phyloP scores from a whole-genome alignment of 1,284 basidiomycete genomes.

The Boletellus deceptivus region DNA sequence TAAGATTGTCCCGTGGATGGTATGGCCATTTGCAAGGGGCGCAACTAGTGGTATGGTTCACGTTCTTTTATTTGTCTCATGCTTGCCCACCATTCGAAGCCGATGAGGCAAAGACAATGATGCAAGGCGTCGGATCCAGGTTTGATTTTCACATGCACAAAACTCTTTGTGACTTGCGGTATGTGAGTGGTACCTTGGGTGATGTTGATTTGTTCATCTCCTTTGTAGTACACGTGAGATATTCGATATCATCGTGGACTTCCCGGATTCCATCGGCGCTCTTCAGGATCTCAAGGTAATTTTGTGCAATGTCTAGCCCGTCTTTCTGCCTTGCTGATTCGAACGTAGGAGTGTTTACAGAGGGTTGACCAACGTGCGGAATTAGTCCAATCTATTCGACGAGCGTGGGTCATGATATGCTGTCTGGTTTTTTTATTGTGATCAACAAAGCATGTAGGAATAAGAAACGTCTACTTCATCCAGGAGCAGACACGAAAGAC shows the following conservation, averaged over 20 bases:
- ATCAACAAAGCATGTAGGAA: conserved; percentile 50
- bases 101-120: conserved; percentile 67
- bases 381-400: conserved; percentile 68
- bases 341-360: conserved; percentile 64
- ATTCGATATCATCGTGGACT: conserved; percentile 95
- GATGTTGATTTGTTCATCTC: background rate
- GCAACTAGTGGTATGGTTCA: conserved; percentile 49
- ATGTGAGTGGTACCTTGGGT: conserved; percentile 23
- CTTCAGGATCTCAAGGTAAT: conserved; percentile 85
- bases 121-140: conserved; percentile 79
- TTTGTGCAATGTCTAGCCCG: background rate
- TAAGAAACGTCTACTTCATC: conserved; percentile 86
- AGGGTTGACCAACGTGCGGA: conserved; percentile 75
- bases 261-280: conserved; percentile 83
- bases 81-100: conserved; percentile 40
- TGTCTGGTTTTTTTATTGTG: background rate
- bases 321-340: background rate
- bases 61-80: conserved; percentile 19
- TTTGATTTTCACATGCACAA: conserved; percentile 93
- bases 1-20: conserved; percentile 81
- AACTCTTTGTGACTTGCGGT: conserved; percentile 84
- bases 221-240: conserved; percentile 75
- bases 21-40: conserved; percentile 71
- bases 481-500: conserved; percentile 92
- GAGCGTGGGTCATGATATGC: conserved; percentile 49